Percentiles rank a stretch among this genome's conserved stretches.
phyloP scores from a whole-genome alignment of 768 basidiomycete genomes.

The Kwoniella mangroviensis region DNA sequence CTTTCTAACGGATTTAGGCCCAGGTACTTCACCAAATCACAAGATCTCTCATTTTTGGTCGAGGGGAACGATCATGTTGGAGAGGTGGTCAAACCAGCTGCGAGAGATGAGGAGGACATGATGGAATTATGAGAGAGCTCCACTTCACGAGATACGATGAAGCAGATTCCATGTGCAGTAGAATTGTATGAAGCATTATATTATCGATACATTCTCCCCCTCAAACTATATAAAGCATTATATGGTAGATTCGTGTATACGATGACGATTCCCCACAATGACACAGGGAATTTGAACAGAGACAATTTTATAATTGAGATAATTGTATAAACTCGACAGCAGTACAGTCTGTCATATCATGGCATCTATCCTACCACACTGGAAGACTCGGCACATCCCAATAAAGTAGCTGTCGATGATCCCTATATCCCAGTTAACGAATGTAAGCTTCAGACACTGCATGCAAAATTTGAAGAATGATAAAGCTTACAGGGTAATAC shows the following conservation, averaged over 20 bases:
- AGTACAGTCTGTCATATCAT: neutral
- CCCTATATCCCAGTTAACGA: constrained; percentile 21
- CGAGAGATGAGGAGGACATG: too few relatives aligned
- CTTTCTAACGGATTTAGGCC: too few relatives aligned
- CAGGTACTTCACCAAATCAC: too few relatives aligned
- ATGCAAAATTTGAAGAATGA: too few relatives aligned
- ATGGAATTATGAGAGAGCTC: too few relatives aligned
- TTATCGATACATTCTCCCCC: neutral
- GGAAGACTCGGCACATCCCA: constrained; percentile 32
- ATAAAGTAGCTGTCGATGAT: constrained; percentile 41
- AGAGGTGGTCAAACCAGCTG: too few relatives aligned
- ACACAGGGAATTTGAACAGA: neutral
- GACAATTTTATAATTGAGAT: too few relatives aligned
- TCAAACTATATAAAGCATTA: neutral
- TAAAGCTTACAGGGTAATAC: constrained; percentile 52
- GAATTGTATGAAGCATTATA: neutral
- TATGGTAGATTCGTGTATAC: neutral
- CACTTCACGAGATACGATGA: too few relatives aligned
- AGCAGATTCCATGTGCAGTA: too few relatives aligned
- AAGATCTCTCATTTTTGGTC: too few relatives aligned
- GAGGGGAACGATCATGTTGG: too few relatives aligned
- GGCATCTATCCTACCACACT: constrained; percentile 19
- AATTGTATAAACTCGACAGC: too few relatives aligned
- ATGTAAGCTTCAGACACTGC: neutral
- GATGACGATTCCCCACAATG: neutral